Conservation (phyloP, 306 rosid genomes). For the Acacia acuminata region DNA sequence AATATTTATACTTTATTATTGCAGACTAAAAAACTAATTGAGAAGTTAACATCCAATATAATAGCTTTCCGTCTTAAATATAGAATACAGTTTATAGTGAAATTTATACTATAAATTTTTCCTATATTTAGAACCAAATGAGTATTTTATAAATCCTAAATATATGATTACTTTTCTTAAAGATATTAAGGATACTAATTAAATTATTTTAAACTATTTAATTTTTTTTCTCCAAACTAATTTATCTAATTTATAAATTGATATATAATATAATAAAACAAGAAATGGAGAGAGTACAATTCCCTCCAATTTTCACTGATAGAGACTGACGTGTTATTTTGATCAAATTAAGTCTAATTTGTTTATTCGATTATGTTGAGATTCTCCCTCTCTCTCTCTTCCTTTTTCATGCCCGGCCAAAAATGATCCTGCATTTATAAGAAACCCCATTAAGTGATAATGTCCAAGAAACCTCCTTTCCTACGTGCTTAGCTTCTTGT, state of each 20-base stretch:
- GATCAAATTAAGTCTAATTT: constrained; percentile 18
- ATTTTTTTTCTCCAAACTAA: too few species aligned
- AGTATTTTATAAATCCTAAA: too few species aligned
- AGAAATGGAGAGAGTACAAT: too few species aligned
- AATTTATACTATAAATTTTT: too few species aligned
- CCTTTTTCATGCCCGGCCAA: neutral
- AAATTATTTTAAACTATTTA: too few species aligned
- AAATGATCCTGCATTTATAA: neutral
- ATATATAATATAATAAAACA: too few species aligned
- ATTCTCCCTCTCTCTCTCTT: neutral
- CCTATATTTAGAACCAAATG: too few species aligned
- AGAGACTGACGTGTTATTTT: neutral
- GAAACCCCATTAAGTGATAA: constrained; percentile 14
- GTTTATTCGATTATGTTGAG: neutral
- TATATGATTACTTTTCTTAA: too few species aligned
- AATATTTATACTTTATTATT: neutral
- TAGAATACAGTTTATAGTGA: too few species aligned
- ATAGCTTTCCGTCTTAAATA: too few species aligned
- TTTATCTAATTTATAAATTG: too few species aligned
- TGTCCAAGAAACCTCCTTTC: constrained; percentile 22
- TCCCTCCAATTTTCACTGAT: neutral
- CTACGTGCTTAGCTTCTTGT: neutral
- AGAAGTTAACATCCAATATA: neutral
- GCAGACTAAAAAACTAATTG: neutral
- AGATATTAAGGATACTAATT: too few species aligned